phyloP scores from a whole-genome alignment of 2,329 filamentous ascomycete genomes.

The Canariomyces notabilis region DNA sequence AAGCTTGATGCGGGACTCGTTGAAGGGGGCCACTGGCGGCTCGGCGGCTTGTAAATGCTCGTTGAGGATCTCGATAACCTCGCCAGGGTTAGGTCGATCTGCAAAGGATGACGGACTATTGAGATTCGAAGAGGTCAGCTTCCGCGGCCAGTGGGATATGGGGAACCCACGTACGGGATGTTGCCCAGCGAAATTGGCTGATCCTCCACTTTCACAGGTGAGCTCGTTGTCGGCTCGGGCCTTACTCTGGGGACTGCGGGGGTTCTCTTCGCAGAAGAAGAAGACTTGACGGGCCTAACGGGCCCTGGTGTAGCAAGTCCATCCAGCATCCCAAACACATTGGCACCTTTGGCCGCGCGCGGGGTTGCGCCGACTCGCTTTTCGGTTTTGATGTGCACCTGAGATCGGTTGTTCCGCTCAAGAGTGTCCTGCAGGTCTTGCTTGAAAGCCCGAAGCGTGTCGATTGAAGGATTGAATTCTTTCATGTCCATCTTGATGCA shows the following conservation, averaged over 20 bases:
- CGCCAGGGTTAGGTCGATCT: constrained; percentile 72
- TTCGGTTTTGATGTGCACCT: constrained; percentile 56
- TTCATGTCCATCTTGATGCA: constrained; percentile 89
- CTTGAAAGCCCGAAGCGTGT: constrained; percentile 73
- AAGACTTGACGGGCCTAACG: constrained; percentile 36
- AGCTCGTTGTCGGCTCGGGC: constrained; percentile 38
- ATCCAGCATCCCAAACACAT: constrained; percentile 83
- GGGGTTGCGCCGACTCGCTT: constrained; percentile 61
- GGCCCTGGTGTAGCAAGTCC: constrained; percentile 56
- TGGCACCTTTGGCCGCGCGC: constrained; percentile 51
- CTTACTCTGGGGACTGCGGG: constrained; percentile 45
- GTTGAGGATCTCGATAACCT: constrained; percentile 80
- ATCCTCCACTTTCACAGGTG: constrained; percentile 36
- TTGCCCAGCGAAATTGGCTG: constrained; percentile 36
- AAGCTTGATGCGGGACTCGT: constrained; percentile 75
- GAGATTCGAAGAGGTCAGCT: constrained; percentile 12
- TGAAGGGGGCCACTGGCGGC: constrained; percentile 64
- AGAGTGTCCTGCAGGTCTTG: constrained; percentile 79
- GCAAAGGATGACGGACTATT: constrained; percentile 61
- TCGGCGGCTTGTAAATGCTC: constrained; percentile 63
- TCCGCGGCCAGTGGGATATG: neutral
- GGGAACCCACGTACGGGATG: constrained; percentile 32
- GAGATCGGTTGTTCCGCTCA: constrained; percentile 65
- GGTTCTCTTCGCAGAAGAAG: constrained; percentile 35
- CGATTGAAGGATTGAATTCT: constrained; percentile 65